Conservation (phyloP, 768 basidiomycete genomes). For the Gloeostereum incarnatum region DNA sequence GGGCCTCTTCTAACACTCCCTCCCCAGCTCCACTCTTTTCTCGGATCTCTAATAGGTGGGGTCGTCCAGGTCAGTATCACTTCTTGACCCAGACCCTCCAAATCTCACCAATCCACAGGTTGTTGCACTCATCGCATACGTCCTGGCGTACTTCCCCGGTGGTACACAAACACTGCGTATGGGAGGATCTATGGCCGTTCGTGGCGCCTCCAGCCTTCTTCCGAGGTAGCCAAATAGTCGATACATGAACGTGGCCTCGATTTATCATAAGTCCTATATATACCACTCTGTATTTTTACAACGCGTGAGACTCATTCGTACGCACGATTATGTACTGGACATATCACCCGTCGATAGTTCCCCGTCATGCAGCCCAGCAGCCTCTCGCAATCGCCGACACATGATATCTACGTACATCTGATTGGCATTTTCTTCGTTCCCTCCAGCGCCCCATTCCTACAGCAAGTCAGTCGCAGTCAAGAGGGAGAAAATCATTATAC, state of each 20-base stretch:
- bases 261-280: no score
- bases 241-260: no score
- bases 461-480: no score
- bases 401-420: slow-evolving; percentile 72
- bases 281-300: no score
- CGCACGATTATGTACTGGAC: no score
- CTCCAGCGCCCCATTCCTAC: no score
- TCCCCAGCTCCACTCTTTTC: slow-evolving; percentile 65
- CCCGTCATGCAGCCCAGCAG: slow-evolving; percentile 42
- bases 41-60: slow-evolving; percentile 80
- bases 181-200: slow-evolving; percentile 71
- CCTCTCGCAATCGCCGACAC: slow-evolving; percentile 60
- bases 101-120: slow-evolving; percentile 32
- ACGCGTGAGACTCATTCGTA: no score
- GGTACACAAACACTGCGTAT: slow-evolving; percentile 74
- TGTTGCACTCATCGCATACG: slow-evolving; percentile 77
- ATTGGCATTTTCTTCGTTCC: slow-evolving; percentile 51
- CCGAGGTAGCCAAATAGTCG: no score
- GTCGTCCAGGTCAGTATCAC: slow-evolving; percentile 60
- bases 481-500: slow-evolving; percentile 9
- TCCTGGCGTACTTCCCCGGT: slow-evolving; percentile 94
- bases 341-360: slow-evolving; percentile 4
- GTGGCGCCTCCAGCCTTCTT: slow-evolving; percentile 76
- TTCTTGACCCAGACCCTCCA: background rate
- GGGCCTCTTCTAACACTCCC: slow-evolving; percentile 1